A percentile compares a stretch with the other conserved stretches of the same genome.
Evolutionary conservation across 768 basidiomycete species (phyloP).

Genomic region (Termitomyces sp.): DNA sequence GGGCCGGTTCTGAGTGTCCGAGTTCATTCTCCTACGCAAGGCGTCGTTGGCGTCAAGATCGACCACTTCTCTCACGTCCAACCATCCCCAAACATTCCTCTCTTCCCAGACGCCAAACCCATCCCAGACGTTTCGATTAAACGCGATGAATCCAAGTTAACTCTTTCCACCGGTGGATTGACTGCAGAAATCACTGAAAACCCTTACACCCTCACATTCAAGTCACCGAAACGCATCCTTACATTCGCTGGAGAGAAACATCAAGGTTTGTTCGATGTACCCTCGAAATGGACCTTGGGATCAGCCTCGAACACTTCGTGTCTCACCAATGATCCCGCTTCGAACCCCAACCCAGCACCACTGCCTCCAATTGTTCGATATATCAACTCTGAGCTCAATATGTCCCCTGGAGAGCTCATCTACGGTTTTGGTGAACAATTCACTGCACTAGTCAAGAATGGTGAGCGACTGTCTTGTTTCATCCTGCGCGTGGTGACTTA

Average conservation of each 20-base stretch:
- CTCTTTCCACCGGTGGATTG: constrained; percentile 45
- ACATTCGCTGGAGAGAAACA: constrained; percentile 53
- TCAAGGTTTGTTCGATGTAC: constrained; percentile 54
- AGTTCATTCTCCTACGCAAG: constrained; percentile 53
- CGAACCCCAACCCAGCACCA: constrained; percentile 48
- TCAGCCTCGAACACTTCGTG: constrained; percentile 55
- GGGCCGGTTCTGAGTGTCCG: constrained; percentile 50
- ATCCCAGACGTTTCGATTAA: constrained; percentile 39
- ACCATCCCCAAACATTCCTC: constrained; percentile 45
- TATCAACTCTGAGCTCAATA: constrained; percentile 55
- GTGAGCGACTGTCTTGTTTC: constrained; percentile 32
- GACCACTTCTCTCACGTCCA: constrained; percentile 46
- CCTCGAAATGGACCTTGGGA: constrained; percentile 46
- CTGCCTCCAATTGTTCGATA: constrained; percentile 44
- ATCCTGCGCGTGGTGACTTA: constrained; percentile 4
- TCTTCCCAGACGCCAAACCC: constrained; percentile 60
- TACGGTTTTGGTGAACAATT: constrained; percentile 79
- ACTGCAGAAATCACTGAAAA: constrained; percentile 54
- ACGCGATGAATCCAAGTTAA: constrained; percentile 24
- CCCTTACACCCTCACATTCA: constrained; percentile 62
- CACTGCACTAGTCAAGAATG: constrained; percentile 73
- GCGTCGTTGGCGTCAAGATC: constrained; percentile 54
- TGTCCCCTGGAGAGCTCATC: constrained; percentile 67
- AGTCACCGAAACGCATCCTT: constrained; percentile 40
- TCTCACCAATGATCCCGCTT: constrained; percentile 51